These are phyloP conservation scores for Aspergillus nanangensis DNA, from an alignment of 495 filamentous ascomycete species.

Conservation along the genomic window DNA sequence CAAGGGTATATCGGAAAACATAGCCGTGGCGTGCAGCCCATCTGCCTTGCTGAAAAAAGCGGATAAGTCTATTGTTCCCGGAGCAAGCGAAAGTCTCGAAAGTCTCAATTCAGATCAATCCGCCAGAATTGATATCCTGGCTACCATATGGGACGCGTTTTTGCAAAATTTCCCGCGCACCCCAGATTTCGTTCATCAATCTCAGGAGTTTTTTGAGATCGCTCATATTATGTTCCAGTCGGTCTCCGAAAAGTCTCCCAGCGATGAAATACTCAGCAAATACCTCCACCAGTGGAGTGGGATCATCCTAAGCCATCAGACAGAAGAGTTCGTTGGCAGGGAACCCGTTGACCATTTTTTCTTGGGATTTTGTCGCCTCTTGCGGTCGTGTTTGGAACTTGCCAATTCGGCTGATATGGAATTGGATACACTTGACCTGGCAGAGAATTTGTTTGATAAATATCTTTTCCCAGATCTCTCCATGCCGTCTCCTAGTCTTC, in stretches of 20 bases:
- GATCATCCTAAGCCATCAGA: slow-evolving; percentile 51
- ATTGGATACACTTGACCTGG: slow-evolving; percentile 47
- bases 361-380: slow-evolving; percentile 41
- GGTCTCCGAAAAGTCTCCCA: slow-evolving; percentile 46
- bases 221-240: slow-evolving; percentile 49
- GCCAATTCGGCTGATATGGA: slow-evolving; percentile 38
- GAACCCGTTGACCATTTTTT: slow-evolving; percentile 46
- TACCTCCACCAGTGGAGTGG: slow-evolving; percentile 50
- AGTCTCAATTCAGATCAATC: slow-evolving; percentile 17
- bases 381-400: slow-evolving; percentile 46
- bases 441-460: slow-evolving; percentile 56
- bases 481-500: slow-evolving; percentile 10
- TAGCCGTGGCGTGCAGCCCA: slow-evolving; percentile 27
- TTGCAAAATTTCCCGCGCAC: slow-evolving; percentile 44
- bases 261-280: slow-evolving; percentile 44
- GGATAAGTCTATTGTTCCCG: slow-evolving; percentile 4
- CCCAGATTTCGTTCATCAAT: slow-evolving; percentile 36
- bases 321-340: slow-evolving; percentile 50
- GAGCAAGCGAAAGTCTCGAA: slow-evolving; percentile 7
- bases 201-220: slow-evolving; percentile 54
- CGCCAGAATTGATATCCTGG: slow-evolving; percentile 35
- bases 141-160: slow-evolving; percentile 49
- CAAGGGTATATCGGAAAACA: slow-evolving; percentile 32
- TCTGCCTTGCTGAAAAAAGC: slow-evolving; percentile 24
- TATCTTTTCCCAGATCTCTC: slow-evolving; percentile 67